Evolutionary conservation across 2,329 filamentous ascomycete genomes (phyloP), one percentile per base, ranked within the genome.

Genomic region (Stemphylium vesicarium): DNA sequence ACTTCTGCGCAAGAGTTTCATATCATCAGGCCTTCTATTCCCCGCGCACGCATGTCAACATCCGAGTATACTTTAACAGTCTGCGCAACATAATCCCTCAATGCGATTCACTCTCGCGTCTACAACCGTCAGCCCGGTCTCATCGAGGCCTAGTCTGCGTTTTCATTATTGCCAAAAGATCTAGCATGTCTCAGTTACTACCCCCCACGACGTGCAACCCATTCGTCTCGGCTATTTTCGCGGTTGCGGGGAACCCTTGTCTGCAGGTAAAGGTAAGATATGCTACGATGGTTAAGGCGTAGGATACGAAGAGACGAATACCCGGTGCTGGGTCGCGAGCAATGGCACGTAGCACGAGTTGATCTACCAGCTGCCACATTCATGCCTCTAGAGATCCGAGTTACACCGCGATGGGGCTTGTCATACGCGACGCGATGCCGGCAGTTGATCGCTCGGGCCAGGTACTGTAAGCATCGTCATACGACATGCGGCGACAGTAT

Each of bases 141-240:
- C 7, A 10, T 29, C 7, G 26, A 10, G 26, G 11, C 26, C 2
- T 29, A 11, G 8, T 29, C 26, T 11, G 11, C 26, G 8, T 29
- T 29, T 29, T 29, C 1, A 29, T 29, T 29, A 11, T 29, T 29
- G 8, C 26, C 7, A 7, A 10, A 29, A 29, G 7, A 2, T 11
- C 8, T 29, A 29, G 26, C 26, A 5, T 29, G 22, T 29, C 13
- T 29, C n/a, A 12, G 24, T 29, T n/a, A 33, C n/a, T 11, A n/a
- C 18, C 15, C 15, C 18, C 29, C 13, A 16, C 15, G 13, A 24
- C 44, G 39, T 31, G 20, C 26, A 16, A 33, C 15, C 32, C 31
- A 33, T 54, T 13, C 20, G 33, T 20, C 22, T 50, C 33, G 39
- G 46, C 51, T 32, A n/a, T 35, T n/a, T 50, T 38, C 7, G 18